Evolutionary conservation across 345 rosid species (phyloP).

Genomic region (Noccaea caerulescens): DNA sequence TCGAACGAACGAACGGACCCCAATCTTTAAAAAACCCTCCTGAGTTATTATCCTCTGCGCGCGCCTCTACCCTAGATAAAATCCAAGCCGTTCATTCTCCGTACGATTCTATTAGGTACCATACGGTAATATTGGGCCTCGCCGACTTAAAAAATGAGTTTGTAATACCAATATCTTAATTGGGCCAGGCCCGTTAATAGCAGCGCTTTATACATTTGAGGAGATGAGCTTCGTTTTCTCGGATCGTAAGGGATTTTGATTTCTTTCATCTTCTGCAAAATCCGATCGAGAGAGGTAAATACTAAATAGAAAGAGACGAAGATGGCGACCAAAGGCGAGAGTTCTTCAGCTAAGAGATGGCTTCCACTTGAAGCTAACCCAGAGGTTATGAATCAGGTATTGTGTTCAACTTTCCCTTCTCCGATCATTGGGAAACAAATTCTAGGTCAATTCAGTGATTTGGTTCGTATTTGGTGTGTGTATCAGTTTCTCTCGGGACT

Average conservation of each 20-base stretch:
- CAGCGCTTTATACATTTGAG: neutral
- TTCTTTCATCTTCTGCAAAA: neutral
- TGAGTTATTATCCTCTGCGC: conserved; percentile 5
- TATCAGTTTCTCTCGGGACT: conserved; percentile 86
- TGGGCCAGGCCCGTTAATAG: conserved; percentile 1
- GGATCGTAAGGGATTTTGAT: neutral
- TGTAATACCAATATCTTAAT: neutral
- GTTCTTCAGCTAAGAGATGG: conserved; percentile 77
- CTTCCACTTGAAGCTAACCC: conserved; percentile 99
- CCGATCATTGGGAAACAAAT: conserved; percentile 30
- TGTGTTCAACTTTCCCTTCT: neutral
- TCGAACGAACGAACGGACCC: neutral
- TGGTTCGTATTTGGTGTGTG: conserved; percentile 3
- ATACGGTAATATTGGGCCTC: neutral
- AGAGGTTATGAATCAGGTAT: conserved; percentile 96
- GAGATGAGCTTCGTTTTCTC: neutral
- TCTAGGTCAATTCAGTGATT: neutral
- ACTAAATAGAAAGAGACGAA: conserved; percentile 20
- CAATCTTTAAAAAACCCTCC: conserved; percentile 9
- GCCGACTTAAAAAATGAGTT: neutral
- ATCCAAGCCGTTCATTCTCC: neutral
- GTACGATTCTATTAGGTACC: neutral
- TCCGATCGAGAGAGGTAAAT: conserved; percentile 16
- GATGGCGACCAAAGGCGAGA: conserved; percentile 64
- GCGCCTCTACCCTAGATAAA: neutral